Evolutionary conservation across 257 asterid genomes (phyloP).

Genomic region (Solanum peruvianum): DNA sequence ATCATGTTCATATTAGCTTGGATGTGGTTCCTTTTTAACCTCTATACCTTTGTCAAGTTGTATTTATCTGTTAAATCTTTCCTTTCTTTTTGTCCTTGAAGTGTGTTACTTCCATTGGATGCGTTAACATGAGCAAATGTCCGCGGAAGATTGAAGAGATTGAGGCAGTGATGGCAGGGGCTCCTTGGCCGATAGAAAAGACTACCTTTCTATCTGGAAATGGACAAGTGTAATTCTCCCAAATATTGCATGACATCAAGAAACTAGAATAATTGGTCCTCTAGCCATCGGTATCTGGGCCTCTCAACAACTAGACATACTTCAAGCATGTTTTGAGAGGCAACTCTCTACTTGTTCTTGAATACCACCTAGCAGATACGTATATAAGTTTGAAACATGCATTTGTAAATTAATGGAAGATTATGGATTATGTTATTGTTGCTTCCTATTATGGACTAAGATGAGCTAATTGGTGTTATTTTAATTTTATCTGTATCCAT

Average conservation of each 20-base stretch:
- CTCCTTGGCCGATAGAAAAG: slow-evolving; percentile 61
- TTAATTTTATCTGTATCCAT: neutral
- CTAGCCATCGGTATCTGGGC: neutral
- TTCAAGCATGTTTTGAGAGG: neutral
- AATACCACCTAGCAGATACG: neutral
- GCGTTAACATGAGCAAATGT: slow-evolving; percentile 77
- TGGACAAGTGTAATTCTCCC: slow-evolving; percentile 7
- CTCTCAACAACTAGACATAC: neutral
- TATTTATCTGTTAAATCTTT: neutral
- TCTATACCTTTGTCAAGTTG: neutral
- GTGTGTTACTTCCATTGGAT: slow-evolving; percentile 60
- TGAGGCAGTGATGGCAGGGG: slow-evolving; percentile 93
- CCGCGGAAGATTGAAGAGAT: slow-evolving; percentile 78
- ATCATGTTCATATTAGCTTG: neutral
- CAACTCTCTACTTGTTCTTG: neutral
- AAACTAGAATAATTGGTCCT: neutral
- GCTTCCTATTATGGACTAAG: neutral
- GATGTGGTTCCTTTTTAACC: neutral
- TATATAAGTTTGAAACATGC: neutral
- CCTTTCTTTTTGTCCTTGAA: slow-evolving; percentile 8
- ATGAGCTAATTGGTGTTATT: neutral
- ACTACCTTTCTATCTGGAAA: slow-evolving; percentile 6
- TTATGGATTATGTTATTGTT: neutral
- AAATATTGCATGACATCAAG: neutral
- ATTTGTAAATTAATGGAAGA: neutral